Percentiles rank a stretch among this genome's conserved stretches.
These are phyloP conservation scores for Bassia scoparia DNA, from an alignment of 148 eudicot species.

Conservation along the genomic window DNA sequence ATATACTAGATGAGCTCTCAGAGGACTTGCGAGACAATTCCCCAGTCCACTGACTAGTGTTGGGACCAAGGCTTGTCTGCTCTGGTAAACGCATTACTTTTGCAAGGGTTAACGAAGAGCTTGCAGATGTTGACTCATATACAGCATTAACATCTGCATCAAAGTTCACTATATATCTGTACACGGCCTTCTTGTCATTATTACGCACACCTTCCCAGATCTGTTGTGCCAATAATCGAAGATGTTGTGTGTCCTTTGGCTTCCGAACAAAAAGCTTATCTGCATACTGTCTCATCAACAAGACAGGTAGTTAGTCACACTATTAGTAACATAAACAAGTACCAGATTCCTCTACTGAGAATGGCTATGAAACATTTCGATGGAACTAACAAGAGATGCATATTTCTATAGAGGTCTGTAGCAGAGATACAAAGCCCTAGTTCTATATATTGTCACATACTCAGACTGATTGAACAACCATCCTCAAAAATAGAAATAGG, in stretches of 20 bases:
- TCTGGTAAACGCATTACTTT: conserved; percentile 85
- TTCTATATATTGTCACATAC: not conserved
- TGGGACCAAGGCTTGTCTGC: conserved; percentile 48
- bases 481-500: not conserved
- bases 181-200: conserved; percentile 83
- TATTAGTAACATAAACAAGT: not conserved
- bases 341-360: not conserved
- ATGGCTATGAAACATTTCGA: not conserved
- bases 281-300: conserved; percentile 57
- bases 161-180: conserved; percentile 66
- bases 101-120: conserved; percentile 74
- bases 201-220: conserved; percentile 92
- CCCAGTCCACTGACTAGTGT: conserved; percentile 38
- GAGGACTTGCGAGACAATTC: conserved; percentile 38
- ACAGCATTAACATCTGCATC: conserved; percentile 72
- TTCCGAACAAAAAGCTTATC: conserved; percentile 75
- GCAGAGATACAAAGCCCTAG: not conserved
- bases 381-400: not conserved
- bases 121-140: conserved; percentile 45
- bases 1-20: conserved; percentile 37
- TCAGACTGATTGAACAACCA: not conserved
- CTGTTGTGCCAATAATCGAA: conserved; percentile 51
- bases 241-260: conserved; percentile 55
- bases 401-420: too few relatives aligned
- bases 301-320: not conserved